Conservation (phyloP, 768 basidiomycete genomes). For the Boletus pseudopeckii region DNA sequence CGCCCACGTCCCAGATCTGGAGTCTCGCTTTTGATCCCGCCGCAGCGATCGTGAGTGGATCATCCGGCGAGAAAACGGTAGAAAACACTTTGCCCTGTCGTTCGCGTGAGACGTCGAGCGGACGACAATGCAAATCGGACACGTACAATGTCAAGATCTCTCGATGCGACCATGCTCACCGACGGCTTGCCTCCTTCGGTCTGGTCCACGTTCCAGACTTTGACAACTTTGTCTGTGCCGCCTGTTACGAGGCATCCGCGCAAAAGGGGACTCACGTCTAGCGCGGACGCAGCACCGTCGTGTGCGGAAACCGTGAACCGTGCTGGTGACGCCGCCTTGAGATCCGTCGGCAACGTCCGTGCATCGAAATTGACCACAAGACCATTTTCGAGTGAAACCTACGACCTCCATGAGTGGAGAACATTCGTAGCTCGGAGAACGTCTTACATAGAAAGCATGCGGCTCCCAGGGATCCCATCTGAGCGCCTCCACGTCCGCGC, state of each 20-base stretch:
- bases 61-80: constrained; percentile 87
- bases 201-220: constrained; percentile 91
- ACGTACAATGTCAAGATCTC: constrained; percentile 89
- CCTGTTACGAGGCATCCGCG: constrained; percentile 91
- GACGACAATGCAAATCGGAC: constrained; percentile 23
- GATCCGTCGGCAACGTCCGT: constrained; percentile 70
- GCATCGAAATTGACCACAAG: constrained; percentile 90
- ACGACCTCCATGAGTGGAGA: neutral
- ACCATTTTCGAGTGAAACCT: constrained; percentile 96
- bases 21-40: constrained; percentile 92
- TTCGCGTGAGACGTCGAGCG: neutral
- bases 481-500: constrained; percentile 90
- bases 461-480: constrained; percentile 96
- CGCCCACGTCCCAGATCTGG: constrained; percentile 93
- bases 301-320: constrained; percentile 92
- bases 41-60: constrained; percentile 89
- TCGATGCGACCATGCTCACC: constrained; percentile 79
- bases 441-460: constrained; percentile 78
- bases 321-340: constrained; percentile 60
- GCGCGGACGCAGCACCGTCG: constrained; percentile 81
- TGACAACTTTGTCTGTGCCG: constrained; percentile 92
- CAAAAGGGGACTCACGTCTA: constrained; percentile 89
- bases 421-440: neutral
- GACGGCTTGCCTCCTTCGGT: constrained; percentile 58
- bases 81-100: constrained; percentile 94